Conservation (phyloP, 768 basidiomycete genomes). For the Lactarius tabidus region DNA sequence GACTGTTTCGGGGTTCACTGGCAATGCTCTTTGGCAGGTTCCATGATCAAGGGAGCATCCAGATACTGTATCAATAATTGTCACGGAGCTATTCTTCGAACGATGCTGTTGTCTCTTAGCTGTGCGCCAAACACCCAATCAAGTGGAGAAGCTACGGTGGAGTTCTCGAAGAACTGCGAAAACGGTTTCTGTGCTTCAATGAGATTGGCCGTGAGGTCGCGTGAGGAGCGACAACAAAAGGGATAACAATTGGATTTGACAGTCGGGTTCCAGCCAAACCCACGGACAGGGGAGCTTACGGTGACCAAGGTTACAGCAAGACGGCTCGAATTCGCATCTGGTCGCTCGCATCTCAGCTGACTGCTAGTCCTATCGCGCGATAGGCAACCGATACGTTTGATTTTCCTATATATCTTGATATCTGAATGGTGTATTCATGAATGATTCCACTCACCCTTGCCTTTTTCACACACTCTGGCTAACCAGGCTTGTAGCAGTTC, state of each 20-base stretch:
- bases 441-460: neutral
- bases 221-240: too few relatives aligned
- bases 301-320: neutral
- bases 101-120: neutral
- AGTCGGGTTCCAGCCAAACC: neutral
- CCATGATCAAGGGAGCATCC: too few relatives aligned
- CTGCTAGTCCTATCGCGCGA: neutral
- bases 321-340: neutral
- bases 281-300: neutral
- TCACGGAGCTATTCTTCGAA: too few relatives aligned
- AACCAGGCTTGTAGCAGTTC: neutral
- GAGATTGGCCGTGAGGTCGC: too few relatives aligned
- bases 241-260: too few relatives aligned
- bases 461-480: neutral
- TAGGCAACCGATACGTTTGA: neutral
- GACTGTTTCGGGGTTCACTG: too few relatives aligned
- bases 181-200: too few relatives aligned
- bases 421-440: neutral
- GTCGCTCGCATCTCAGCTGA: neutral
- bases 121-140: neutral
- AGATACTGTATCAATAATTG: too few relatives aligned
- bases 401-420: neutral
- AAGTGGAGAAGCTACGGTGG: too few relatives aligned
- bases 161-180: too few relatives aligned
- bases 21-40: too few relatives aligned